Percentiles rank a stretch among this genome's conserved stretches.
phyloP scores from a whole-genome alignment of 1,284 basidiomycete genomes.

The Apiotrichum porosum region DNA sequence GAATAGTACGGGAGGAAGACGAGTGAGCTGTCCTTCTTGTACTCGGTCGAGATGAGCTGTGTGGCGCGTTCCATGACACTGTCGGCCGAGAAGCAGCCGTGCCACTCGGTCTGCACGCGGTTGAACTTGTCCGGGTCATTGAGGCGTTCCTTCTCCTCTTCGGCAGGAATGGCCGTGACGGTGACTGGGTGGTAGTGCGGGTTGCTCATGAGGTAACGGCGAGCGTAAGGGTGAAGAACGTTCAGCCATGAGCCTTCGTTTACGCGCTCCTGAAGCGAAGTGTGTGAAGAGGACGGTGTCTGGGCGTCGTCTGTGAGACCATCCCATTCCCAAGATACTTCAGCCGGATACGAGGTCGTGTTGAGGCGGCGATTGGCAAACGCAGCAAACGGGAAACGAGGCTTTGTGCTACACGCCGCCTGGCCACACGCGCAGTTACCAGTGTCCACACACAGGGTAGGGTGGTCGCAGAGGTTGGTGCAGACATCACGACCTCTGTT shows the following conservation, averaged over 20 bases:
- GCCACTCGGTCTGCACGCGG: conserved; percentile 19
- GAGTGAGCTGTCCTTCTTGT: conserved; percentile 28
- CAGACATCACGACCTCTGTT: conserved; percentile 19
- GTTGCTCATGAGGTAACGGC: conserved; percentile 21
- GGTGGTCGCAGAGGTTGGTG: conserved; percentile 36
- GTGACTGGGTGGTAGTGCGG: conserved; percentile 20
- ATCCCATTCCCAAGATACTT: too few relatives aligned
- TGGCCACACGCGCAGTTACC: conserved; percentile 33
- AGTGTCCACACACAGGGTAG: conserved; percentile 35
- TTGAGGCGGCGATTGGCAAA: conserved; percentile 25
- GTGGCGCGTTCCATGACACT: conserved; percentile 25
- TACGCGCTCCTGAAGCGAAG: too few relatives aligned
- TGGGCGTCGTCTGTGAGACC: conserved; percentile 2
- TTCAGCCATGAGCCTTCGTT: conserved; percentile 27
- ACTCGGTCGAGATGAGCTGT: conserved; percentile 19
- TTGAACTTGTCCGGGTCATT: conserved; percentile 19
- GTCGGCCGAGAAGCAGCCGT: conserved; percentile 36
- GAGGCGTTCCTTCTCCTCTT: conserved; percentile 17
- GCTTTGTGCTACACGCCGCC: conserved; percentile 16
- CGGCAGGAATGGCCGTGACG: conserved; percentile 24
- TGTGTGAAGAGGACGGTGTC: too few relatives aligned
- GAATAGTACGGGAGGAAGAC: conserved; percentile 44
- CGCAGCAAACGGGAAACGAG: conserved; percentile 27
- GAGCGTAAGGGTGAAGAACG: conserved; percentile 31
- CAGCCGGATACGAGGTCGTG: conserved; percentile 25